phyloP scores from a whole-genome alignment of 208 protist genomes.

The Crithidia bombi region DNA sequence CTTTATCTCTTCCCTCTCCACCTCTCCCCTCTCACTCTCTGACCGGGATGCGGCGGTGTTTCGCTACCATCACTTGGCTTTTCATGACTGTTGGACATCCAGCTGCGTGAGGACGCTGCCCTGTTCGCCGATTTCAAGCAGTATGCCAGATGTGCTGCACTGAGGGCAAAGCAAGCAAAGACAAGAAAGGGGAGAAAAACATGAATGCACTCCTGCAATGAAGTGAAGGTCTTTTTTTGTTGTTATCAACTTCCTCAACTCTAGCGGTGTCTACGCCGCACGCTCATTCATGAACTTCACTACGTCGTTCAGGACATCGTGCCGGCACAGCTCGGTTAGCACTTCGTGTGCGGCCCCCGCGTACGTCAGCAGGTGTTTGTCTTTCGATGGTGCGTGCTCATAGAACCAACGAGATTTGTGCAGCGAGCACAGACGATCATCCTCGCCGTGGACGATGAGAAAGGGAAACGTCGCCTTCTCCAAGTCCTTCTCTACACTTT shows the following conservation, averaged over 20 bases:
- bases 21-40: too few relatives aligned
- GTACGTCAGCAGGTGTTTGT: conserved; percentile 65
- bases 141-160: too few relatives aligned
- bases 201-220: conserved; percentile 2
- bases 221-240: neutral
- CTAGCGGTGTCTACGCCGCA: neutral
- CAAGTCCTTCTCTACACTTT: conserved; percentile 33
- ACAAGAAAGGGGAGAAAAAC: too few relatives aligned
- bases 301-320: conserved; percentile 60
- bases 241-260: neutral
- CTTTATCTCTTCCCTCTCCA: too few relatives aligned
- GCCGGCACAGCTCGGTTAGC: conserved; percentile 59
- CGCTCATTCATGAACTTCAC: conserved; percentile 51
- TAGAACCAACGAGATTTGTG: conserved; percentile 47
- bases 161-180: too few relatives aligned
- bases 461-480: conserved; percentile 47
- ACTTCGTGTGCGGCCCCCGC: conserved; percentile 58
- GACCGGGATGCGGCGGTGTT: too few relatives aligned
- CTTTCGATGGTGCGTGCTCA: conserved; percentile 37
- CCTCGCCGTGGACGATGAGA: conserved; percentile 66
- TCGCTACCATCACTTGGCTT: too few relatives aligned
- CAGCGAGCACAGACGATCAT: conserved; percentile 54
- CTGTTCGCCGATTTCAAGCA: too few relatives aligned
- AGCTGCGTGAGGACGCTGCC: too few relatives aligned
- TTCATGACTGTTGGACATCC: too few relatives aligned